phyloP scores from a whole-genome alignment of 768 basidiomycete species.

The Cyclocybe cylindracea region DNA sequence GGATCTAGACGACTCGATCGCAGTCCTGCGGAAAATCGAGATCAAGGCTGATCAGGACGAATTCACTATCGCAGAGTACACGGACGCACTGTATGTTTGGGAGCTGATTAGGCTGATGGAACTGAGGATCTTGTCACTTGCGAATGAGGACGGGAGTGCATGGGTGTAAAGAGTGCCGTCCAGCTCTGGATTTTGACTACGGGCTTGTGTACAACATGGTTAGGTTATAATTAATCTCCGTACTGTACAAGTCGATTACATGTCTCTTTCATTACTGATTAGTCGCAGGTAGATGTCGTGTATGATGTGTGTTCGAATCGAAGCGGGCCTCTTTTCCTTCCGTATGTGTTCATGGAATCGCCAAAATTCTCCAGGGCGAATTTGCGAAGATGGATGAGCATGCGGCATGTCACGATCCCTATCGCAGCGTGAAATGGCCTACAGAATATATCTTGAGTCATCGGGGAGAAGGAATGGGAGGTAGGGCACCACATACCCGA shows the following conservation, averaged over 20 bases:
- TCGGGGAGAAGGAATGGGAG: not conserved
- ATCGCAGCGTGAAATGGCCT: conserved; percentile 47
- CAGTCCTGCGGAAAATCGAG: not conserved
- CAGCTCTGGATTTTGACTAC: no score
- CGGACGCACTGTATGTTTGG: not conserved
- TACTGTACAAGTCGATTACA: no score
- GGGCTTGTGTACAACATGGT: no score
- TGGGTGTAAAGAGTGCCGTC: not conserved
- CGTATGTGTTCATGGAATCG: no score
- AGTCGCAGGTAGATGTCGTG: no score
- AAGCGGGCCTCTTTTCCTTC: no score
- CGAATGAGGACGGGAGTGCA: not conserved
- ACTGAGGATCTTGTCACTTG: not conserved
- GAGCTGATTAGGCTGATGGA: not conserved
- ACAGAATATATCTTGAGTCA: not conserved
- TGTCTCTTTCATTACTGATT: no score
- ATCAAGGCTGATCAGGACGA: not conserved
- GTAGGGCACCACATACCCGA: conserved; percentile 23
- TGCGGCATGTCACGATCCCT: conserved; percentile 42
- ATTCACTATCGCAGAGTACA: not conserved
- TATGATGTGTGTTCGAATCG: no score
- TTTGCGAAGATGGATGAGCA: conserved; percentile 42
- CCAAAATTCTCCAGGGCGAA: conserved; percentile 11
- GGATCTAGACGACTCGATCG: not conserved
- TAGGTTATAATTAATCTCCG: no score